phyloP scores from a whole-genome alignment of 805 yeast genomes.

The Ogataea siamensis region DNA sequence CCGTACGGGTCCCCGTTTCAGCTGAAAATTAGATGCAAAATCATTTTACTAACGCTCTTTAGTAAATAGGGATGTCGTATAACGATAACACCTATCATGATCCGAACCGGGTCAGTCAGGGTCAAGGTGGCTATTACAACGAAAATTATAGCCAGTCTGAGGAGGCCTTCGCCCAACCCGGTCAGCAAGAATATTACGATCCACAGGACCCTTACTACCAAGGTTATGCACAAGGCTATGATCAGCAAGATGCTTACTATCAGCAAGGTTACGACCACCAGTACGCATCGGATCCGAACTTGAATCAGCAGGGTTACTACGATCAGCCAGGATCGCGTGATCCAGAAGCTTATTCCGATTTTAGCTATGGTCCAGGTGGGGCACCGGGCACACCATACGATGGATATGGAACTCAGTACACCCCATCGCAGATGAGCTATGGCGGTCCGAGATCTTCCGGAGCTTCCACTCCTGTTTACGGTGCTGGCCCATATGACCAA shows the following conservation, averaged over 20 bases:
- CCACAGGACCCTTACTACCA: constrained; percentile 34
- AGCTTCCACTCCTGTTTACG: constrained; percentile 82
- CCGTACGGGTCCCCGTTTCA: constrained; percentile 7
- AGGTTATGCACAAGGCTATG: constrained; percentile 34
- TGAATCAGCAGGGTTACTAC: constrained; percentile 46
- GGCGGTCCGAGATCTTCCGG: constrained; percentile 89
- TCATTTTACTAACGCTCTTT: constrained; percentile 7
- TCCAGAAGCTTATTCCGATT: constrained; percentile 60
- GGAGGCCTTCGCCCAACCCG: constrained; percentile 24
- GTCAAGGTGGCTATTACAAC: constrained; percentile 28
- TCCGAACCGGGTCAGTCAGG: constrained; percentile 35
- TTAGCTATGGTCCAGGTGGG: constrained; percentile 59
- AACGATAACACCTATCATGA: constrained; percentile 48
- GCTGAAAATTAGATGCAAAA: constrained; percentile 10
- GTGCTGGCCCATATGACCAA: constrained; percentile 40
- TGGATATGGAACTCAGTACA: constrained; percentile 50
- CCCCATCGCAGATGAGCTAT: constrained; percentile 85
- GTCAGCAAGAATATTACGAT: constrained; percentile 32
- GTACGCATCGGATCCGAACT: constrained; percentile 35
- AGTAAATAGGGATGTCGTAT: constrained; percentile 49
- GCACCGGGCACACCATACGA: constrained; percentile 67
- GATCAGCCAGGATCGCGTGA: constrained; percentile 51
- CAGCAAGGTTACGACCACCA: constrained; percentile 53
- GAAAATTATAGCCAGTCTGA: constrained; percentile 28
- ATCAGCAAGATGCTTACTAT: constrained; percentile 32